A percentile compares a stretch with the other conserved stretches of the same genome.
These are phyloP conservation scores for Cyathus striatus DNA, from an alignment of 768 basidiomycete species.

Conservation along the genomic window DNA sequence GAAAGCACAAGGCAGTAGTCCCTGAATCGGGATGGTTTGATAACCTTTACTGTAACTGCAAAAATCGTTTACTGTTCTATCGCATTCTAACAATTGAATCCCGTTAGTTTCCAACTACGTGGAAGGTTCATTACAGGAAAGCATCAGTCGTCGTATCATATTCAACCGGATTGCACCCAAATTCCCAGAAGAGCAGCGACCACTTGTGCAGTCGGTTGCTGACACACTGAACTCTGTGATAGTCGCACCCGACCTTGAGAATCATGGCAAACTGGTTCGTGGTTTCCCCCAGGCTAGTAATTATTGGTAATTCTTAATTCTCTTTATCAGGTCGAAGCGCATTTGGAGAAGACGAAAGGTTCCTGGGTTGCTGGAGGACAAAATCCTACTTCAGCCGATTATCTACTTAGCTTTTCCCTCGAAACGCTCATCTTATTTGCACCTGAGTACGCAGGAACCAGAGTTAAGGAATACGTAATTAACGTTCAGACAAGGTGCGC, in stretches of 20 bases:
- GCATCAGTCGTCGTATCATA: not conserved
- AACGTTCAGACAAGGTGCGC: conserved; percentile 7
- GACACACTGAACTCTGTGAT: not conserved
- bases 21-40: conserved; percentile 11
- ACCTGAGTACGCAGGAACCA: conserved; percentile 6
- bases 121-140: conserved; percentile 11
- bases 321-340: conserved; percentile 1
- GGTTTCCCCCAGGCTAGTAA: not conserved
- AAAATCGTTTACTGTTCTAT: not conserved
- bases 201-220: not conserved
- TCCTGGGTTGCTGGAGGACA: conserved; percentile 18
- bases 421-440: conserved; percentile 9
- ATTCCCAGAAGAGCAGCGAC: not conserved
- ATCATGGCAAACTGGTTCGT: conserved; percentile 4
- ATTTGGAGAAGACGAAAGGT: not conserved
- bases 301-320: not conserved
- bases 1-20: conserved; percentile 9
- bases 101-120: conserved; percentile 12
- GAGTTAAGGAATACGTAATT: conserved; percentile 6
- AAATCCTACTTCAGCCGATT: conserved; percentile 26
- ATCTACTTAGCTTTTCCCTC: conserved; percentile 21
- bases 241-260: conserved; percentile 2
- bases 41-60: conserved; percentile 8
- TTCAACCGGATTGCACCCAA: not conserved
- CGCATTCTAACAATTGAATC: not conserved